Evolutionary conservation across 352 stramenopile genomes (phyloP).

Genomic region (Peronospora farinosa): DNA sequence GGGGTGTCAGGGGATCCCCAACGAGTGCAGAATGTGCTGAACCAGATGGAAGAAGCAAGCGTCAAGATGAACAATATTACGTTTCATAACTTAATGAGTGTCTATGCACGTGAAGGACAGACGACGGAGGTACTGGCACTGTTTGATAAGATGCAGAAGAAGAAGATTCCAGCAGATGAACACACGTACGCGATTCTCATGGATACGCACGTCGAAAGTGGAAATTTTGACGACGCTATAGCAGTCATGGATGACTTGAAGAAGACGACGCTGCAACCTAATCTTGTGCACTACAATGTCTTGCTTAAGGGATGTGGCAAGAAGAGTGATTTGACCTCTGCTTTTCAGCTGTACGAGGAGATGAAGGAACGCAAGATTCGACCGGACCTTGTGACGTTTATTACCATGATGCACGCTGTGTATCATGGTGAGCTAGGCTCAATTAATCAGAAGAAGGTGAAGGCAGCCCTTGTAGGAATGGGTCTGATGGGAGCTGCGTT

Average conservation of each 20-base stretch:
- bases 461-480: constrained; percentile 50
- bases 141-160: constrained; percentile 52
- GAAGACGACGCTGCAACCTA: constrained; percentile 24
- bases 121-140: constrained; percentile 44
- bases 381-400: constrained; percentile 73
- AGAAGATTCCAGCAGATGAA: constrained; percentile 42
- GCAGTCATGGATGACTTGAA: constrained; percentile 55
- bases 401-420: constrained; percentile 85
- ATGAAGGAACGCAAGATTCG: constrained; percentile 73
- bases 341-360: constrained; percentile 80
- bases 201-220: constrained; percentile 52
- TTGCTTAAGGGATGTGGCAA: constrained; percentile 73
- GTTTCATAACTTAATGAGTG: constrained; percentile 66
- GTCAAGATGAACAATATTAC: constrained; percentile 64
- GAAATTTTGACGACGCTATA: constrained; percentile 49
- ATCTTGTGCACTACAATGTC: constrained; percentile 79
- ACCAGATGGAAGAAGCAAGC: constrained; percentile 47
- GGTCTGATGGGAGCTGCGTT: constrained; percentile 48
- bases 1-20: constrained; percentile 39
- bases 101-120: constrained; percentile 53
- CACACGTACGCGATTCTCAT: constrained; percentile 76
- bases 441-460: constrained; percentile 67
- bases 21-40: constrained; percentile 42
- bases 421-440: constrained; percentile 68
- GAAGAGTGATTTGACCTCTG: constrained; percentile 53